A percentile compares a stretch with the other conserved stretches of the same genome.
phyloP scores from a whole-genome alignment of 805 yeast species.

The Pachysolen tannophilus region DNA sequence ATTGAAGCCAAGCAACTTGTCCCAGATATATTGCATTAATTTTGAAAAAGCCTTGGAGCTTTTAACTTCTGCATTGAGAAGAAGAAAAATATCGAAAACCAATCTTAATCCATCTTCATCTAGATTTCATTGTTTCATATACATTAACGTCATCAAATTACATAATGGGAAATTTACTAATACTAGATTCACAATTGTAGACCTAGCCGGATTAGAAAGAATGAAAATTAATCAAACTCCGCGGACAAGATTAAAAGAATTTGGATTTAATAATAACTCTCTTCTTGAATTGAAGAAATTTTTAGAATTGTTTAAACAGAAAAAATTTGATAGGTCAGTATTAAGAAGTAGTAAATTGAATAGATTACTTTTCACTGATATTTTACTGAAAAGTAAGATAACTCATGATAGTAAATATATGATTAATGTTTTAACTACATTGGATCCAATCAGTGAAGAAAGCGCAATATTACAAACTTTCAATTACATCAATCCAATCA shows the following conservation, averaged over 20 bases:
- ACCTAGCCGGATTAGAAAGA: constrained; percentile 44
- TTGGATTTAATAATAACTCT: too few relatives aligned
- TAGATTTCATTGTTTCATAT: constrained; percentile 44
- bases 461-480: constrained; percentile 22
- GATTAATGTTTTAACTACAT: constrained; percentile 27
- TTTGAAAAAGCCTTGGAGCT: constrained; percentile 27
- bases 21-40: constrained; percentile 30
- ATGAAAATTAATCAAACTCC: too few relatives aligned
- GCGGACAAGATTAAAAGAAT: too few relatives aligned
- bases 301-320: constrained; percentile 30
- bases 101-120: constrained; percentile 38
- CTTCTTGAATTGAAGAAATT: constrained; percentile 46
- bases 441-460: constrained; percentile 32
- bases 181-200: constrained; percentile 39
- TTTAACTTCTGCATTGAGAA: constrained; percentile 29
- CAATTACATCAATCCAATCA: neutral
- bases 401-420: constrained; percentile 17
- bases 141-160: constrained; percentile 26
- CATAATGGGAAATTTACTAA: constrained; percentile 17
- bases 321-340: constrained; percentile 30
- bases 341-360: constrained; percentile 42
- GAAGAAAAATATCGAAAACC: constrained; percentile 35
- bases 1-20: constrained; percentile 33
- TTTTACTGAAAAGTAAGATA: too few relatives aligned
- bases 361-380: constrained; percentile 38